Evolutionary conservation across 495 filamentous ascomycete genomes (phyloP).

Genomic region (Daldinia grandis): DNA sequence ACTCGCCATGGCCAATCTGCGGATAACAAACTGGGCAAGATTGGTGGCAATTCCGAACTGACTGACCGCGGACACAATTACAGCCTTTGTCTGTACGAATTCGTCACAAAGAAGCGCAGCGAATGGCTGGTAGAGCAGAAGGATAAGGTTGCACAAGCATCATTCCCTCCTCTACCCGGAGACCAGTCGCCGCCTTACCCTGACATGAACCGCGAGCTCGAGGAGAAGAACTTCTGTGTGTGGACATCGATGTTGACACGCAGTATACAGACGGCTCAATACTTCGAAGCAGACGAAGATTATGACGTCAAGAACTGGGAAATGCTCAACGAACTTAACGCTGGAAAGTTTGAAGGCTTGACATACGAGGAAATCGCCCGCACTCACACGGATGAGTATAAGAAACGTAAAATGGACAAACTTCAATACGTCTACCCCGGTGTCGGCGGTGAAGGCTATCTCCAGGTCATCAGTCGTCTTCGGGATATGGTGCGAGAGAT

Average conservation of each 20-base stretch:
- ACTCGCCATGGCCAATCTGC: slow-evolving; percentile 88
- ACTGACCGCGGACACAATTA: slow-evolving; percentile 78
- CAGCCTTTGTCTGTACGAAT: slow-evolving; percentile 73
- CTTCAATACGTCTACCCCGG: slow-evolving; percentile 94
- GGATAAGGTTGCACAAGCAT: slow-evolving; percentile 70
- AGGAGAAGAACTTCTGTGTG: slow-evolving; percentile 91
- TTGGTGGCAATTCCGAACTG: slow-evolving; percentile 85
- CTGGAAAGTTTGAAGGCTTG: slow-evolving; percentile 90
- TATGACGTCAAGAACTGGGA: slow-evolving; percentile 98
- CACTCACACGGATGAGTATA: slow-evolving; percentile 78
- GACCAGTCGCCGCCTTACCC: slow-evolving; percentile 96
- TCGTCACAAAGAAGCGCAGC: slow-evolving; percentile 76
- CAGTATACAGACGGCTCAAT: slow-evolving; percentile 80
- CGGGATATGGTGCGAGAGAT: slow-evolving; percentile 96
- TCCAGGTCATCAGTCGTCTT: slow-evolving; percentile 95
- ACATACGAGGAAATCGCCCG: slow-evolving; percentile 89
- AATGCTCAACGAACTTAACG: slow-evolving; percentile 96
- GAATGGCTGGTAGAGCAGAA: slow-evolving; percentile 81
- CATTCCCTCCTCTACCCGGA: slow-evolving; percentile 84
- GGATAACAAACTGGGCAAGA: slow-evolving; percentile 81
- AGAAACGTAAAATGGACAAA: slow-evolving; percentile 78
- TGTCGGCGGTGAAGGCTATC: slow-evolving; percentile 92
- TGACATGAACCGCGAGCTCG: slow-evolving; percentile 69
- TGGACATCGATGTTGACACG: slow-evolving; percentile 98
- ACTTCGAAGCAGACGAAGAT: slow-evolving; percentile 92